These are phyloP conservation scores for Punctularia strigosozonata DNA, from an alignment of 768 basidiomycete species.

Conservation along the genomic window DNA sequence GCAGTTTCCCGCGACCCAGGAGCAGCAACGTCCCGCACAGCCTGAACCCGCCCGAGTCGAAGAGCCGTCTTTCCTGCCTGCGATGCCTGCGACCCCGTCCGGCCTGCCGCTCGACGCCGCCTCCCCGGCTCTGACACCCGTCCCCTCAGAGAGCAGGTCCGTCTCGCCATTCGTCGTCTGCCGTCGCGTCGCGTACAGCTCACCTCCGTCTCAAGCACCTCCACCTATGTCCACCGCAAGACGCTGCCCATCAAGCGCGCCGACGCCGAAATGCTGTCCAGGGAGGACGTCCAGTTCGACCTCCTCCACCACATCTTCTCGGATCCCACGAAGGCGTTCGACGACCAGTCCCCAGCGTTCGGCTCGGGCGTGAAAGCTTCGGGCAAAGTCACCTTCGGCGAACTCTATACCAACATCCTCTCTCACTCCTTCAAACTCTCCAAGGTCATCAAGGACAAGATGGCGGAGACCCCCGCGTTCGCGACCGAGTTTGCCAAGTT, in stretches of 20 bases:
- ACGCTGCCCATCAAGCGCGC: slow-evolving; percentile 71
- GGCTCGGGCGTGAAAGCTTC: too few species aligned
- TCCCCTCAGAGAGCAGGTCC: too few species aligned
- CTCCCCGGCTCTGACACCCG: too few species aligned
- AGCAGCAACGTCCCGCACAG: too few species aligned
- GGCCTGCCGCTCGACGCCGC: too few species aligned
- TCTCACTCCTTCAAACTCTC: slow-evolving; percentile 77
- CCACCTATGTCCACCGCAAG: slow-evolving; percentile 31
- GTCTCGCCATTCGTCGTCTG: slow-evolving; percentile 8
- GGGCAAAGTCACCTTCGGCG: slow-evolving; percentile 58
- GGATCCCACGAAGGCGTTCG: slow-evolving; percentile 58
- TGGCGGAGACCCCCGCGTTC: slow-evolving; percentile 71
- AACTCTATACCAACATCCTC: slow-evolving; percentile 75
- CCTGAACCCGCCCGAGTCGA: too few species aligned
- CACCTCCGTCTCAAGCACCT: slow-evolving; percentile 41
- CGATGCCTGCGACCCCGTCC: too few species aligned
- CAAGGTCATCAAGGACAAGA: slow-evolving; percentile 80
- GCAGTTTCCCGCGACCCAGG: too few species aligned
- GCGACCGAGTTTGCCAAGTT: slow-evolving; percentile 75
- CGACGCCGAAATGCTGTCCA: slow-evolving; percentile 74
- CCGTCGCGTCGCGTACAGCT: slow-evolving; percentile 29
- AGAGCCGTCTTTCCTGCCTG: too few species aligned
- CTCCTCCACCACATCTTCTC: slow-evolving; percentile 72
- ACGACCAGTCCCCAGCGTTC: slow-evolving; percentile 44
- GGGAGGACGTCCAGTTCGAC: slow-evolving; percentile 81